Evolutionary conservation across 805 yeast genomes (phyloP).

Genomic region (Saccharomycopsis sp.): DNA sequence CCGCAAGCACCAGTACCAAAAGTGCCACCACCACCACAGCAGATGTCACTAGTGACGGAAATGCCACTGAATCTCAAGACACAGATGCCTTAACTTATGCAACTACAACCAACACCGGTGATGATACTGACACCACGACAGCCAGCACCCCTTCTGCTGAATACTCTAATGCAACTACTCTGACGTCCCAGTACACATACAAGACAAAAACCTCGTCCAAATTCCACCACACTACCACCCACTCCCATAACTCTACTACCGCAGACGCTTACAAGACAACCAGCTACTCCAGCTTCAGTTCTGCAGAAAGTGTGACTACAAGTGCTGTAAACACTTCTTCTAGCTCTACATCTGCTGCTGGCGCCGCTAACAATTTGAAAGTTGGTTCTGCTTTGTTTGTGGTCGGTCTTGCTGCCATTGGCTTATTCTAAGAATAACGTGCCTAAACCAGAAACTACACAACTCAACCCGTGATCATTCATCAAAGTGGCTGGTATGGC

Average conservation of each 20-base stretch:
- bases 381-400: background rate
- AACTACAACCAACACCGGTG: background rate
- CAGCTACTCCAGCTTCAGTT: background rate
- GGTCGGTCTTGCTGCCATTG: slow-evolving; percentile 1
- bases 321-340: background rate
- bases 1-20: background rate
- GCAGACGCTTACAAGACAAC: background rate
- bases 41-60: background rate
- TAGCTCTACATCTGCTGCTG: background rate
- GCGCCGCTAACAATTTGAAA: background rate
- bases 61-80: background rate
- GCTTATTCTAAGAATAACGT: background rate
- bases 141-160: background rate
- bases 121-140: background rate
- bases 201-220: background rate
- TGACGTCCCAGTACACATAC: background rate
- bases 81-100: background rate
- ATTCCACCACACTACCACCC: background rate
- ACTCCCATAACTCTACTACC: background rate
- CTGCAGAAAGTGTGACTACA: background rate
- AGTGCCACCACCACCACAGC: background rate
- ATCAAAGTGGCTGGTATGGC: background rate
- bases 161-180: background rate
- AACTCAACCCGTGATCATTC: too few relatives aligned
- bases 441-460: background rate